These are phyloP conservation scores for Lobulomyces angularis DNA, from an alignment of 192 early-diverging fungal species.

Conservation along the genomic window DNA sequence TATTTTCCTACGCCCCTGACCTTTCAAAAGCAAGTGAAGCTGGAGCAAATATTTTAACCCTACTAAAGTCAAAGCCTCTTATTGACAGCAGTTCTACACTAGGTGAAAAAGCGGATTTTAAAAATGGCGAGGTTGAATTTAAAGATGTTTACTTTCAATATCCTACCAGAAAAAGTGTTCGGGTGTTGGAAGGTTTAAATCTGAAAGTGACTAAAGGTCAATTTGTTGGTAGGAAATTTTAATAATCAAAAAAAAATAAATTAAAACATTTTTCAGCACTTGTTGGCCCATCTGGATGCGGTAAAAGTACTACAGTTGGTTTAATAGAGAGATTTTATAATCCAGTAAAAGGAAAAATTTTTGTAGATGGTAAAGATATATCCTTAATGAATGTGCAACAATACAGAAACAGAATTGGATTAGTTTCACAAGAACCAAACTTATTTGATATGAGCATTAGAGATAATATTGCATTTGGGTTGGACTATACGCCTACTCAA, in stretches of 20 bases:
- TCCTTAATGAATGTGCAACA: constrained; percentile 48
- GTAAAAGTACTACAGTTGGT: constrained; percentile 40
- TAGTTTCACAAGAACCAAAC: constrained; percentile 90
- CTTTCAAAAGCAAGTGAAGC: constrained; percentile 33
- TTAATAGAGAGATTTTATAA: constrained; percentile 72
- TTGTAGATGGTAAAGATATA: constrained; percentile 48
- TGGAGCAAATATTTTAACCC: constrained; percentile 21
- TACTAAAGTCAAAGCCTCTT: constrained; percentile 23
- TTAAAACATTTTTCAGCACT: too few relatives aligned
- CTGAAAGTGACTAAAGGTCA: too few relatives aligned
- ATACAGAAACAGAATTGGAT: constrained; percentile 59
- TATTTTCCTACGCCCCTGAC: constrained; percentile 29
- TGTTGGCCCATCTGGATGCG: constrained; percentile 65
- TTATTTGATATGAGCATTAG: constrained; percentile 76
- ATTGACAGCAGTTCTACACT: too few relatives aligned
- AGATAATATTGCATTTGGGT: constrained; percentile 68
- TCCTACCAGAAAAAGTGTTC: constrained; percentile 72
- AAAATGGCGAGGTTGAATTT: constrained; percentile 17
- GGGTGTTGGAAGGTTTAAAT: constrained; percentile 69
- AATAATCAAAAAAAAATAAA: too few relatives aligned
- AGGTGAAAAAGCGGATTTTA: constrained; percentile 39
- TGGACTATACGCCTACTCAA: constrained; percentile 38
- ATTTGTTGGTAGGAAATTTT: too few relatives aligned
- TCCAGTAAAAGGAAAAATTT: constrained; percentile 37
- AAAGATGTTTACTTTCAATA: constrained; percentile 55